phyloP scores from a whole-genome alignment of 148 eudicot genomes.

The Cornus kousa region DNA sequence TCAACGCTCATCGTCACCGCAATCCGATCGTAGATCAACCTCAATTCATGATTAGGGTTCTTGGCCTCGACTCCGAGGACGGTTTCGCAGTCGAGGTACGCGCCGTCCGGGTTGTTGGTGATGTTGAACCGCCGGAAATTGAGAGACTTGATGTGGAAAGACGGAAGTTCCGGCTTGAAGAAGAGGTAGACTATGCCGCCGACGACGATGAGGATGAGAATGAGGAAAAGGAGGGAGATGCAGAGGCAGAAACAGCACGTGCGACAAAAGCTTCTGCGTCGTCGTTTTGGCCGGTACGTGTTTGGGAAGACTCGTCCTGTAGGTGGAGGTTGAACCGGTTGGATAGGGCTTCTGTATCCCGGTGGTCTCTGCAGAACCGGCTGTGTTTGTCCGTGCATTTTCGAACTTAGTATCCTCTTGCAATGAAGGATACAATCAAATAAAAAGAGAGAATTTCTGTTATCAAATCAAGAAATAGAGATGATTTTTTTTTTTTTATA shows the following conservation, averaged over 20 bases:
- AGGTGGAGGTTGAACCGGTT: constrained; percentile 2
- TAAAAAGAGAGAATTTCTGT: too few relatives aligned
- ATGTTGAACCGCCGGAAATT: constrained; percentile 30
- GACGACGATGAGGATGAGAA: constrained; percentile 5
- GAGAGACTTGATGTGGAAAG: constrained; percentile 34
- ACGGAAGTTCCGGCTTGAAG: constrained; percentile 36
- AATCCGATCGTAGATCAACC: constrained; percentile 29
- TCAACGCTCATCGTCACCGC: constrained; percentile 20
- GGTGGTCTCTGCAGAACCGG: constrained; percentile 42
- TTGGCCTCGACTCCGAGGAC: constrained; percentile 32
- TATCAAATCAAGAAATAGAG: too few relatives aligned
- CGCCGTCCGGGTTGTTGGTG: constrained; percentile 20
- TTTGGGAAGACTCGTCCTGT: constrained; percentile 20
- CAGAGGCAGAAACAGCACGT: constrained; percentile 29
- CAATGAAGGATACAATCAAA: too few relatives aligned
- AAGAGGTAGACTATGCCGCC: constrained; percentile 28
- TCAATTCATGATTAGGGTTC: constrained; percentile 31
- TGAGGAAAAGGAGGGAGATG: constrained; percentile 13
- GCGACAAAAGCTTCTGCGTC: constrained; percentile 16
- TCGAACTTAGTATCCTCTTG: background rate
- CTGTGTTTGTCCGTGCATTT: constrained; percentile 11
- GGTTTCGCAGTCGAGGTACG: constrained; percentile 19
- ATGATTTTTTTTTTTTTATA: too few relatives aligned
- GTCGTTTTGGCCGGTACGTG: constrained; percentile 20
- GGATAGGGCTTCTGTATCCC: constrained; percentile 22